Evolutionary conservation across 1,284 basidiomycete species (phyloP).

Genomic region (Trichosporon sp.): DNA sequence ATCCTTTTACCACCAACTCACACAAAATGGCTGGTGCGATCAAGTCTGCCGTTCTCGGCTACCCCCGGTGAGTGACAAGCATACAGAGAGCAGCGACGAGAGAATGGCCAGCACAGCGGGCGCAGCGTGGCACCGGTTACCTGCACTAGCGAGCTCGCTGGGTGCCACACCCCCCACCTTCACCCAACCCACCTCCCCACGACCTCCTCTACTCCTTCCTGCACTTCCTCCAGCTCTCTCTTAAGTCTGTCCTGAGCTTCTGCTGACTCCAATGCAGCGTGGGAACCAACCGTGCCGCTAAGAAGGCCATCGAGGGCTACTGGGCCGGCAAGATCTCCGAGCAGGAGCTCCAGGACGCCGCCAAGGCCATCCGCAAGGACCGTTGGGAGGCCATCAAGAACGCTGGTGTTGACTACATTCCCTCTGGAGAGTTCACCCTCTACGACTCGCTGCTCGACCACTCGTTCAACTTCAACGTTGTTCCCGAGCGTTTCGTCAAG

Average conservation of each 20-base stretch:
- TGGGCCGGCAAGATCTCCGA: constrained; percentile 92
- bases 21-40: constrained; percentile 47
- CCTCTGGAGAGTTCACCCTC: constrained; percentile 96
- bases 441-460: constrained; percentile 99
- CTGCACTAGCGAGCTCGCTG: neutral
- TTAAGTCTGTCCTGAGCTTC: neutral
- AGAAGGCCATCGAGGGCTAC: constrained; percentile 86
- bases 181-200: neutral
- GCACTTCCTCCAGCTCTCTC: constrained; percentile 6
- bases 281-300: constrained; percentile 13
- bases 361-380: constrained; percentile 84
- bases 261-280: constrained; percentile 22
- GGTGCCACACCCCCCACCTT: neutral
- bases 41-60: constrained; percentile 86
- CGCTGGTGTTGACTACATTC: constrained; percentile 86
- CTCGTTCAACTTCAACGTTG: constrained; percentile 93
- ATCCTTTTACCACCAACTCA: constrained; percentile 15
- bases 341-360: constrained; percentile 84
- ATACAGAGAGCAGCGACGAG: neutral
- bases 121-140: neutral
- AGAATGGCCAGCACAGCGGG: too few relatives aligned
- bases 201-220: neutral
- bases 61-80: constrained; percentile 64
- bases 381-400: constrained; percentile 89
- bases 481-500: constrained; percentile 90